Conservation (phyloP, 2,329 filamentous ascomycete species). For the Aspergillus sp. region DNA sequence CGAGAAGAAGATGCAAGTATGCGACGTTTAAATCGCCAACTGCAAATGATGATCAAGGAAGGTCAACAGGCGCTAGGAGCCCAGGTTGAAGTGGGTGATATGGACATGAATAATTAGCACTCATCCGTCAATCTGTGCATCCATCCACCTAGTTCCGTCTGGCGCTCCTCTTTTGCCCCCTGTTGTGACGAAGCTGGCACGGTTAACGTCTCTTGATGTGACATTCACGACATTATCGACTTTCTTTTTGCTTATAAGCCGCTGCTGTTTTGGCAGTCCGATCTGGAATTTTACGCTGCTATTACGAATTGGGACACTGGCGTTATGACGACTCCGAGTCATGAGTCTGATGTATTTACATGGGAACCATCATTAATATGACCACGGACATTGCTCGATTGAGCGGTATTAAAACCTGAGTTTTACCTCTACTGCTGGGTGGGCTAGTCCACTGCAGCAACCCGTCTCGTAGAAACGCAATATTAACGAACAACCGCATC, state of each 20-base stretch:
- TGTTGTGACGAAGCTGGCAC: not conserved
- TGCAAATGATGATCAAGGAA: conserved; percentile 81
- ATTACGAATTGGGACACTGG: not conserved
- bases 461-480: no score
- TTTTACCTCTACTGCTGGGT: no score
- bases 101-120: conserved; percentile 30
- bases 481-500: no score
- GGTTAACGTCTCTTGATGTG: no score
- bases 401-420: no score
- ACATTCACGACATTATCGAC: no score
- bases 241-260: not conserved
- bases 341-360: not conserved
- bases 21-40: conserved; percentile 65
- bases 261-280: not conserved
- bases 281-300: not conserved
- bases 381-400: not conserved
- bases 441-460: no score
- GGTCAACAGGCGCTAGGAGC: conserved; percentile 79
- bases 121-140: not conserved
- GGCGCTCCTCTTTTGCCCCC: not conserved
- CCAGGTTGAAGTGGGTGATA: conserved; percentile 55
- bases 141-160: not conserved
- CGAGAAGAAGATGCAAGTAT: conserved; percentile 71
- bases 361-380: not conserved
- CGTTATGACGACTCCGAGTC: not conserved